A percentile compares a stretch with the other conserved stretches of the same genome.
Conservation (phyloP, 805 yeast species). For the Pichia scutulata region DNA sequence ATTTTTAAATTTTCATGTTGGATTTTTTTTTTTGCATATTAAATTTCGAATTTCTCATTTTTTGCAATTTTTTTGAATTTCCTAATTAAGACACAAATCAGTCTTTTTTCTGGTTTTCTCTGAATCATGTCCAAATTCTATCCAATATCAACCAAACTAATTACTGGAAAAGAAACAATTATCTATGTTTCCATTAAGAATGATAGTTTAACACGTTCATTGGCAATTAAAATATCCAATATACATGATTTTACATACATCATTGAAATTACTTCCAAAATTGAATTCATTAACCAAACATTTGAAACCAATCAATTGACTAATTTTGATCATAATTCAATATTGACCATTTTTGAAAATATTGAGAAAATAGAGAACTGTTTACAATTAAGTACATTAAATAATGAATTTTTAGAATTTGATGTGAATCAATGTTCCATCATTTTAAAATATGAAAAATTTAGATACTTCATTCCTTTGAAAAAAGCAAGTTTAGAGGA, state of each 20-base stretch:
- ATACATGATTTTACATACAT: not conserved
- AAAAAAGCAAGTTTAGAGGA: not conserved
- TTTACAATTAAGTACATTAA: not conserved
- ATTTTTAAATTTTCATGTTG: not conserved
- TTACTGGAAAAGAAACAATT: not conserved
- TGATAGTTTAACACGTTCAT: not conserved
- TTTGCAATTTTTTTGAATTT: not conserved
- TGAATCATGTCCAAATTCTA: not conserved
- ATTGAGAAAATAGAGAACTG: not conserved
- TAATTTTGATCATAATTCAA: not conserved
- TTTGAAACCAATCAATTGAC: not conserved
- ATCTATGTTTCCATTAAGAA: not conserved
- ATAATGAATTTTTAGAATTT: not conserved
- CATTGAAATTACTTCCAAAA: not conserved
- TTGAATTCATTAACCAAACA: not conserved
- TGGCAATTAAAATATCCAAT: not conserved
- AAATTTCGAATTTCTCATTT: not conserved
- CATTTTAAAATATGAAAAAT: not conserved
- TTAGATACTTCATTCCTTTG: not conserved
- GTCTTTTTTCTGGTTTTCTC: no score
- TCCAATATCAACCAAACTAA: not conserved
- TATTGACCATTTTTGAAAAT: not conserved
- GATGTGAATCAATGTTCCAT: not conserved
- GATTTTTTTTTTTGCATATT: not conserved
- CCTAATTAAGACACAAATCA: not conserved